Base-by-base conservation (phyloP, 352 stramenopile genomes). In the Globisporangium parvum region DNA sequence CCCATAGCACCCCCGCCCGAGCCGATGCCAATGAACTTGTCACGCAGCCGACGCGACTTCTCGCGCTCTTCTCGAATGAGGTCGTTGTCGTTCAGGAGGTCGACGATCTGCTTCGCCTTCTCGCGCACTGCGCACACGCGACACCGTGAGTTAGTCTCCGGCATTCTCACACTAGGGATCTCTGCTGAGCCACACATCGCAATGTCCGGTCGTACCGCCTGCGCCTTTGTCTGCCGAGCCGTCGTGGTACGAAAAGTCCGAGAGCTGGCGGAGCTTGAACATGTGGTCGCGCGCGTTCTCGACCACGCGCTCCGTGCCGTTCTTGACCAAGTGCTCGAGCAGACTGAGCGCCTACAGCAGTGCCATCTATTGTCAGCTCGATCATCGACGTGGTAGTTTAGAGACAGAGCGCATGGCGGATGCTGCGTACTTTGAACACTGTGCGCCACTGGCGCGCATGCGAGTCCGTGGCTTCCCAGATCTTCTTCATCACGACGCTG, bases 321-420 rank as follows among this genome's bases (percentile, higher is more conserved):
- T 99, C 75, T 99, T 99, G 58, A 99, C 80, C 42, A 99, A 75
- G 69, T 99, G 94, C 45, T 99, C 97, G 48, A 99, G 62, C 50
- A 99, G 71, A 52, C 87, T 98, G 23, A 96, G 60, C 28, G 82
- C 82, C 73, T 87, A 41, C 28, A 53, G 41, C 15, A 20, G 4
- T 53, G 23, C 4, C 11, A 17, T 8, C 20, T 37, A 31, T 20
- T 31, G 18, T 51, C 24, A 46, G 26, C 9, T 20, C 17, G 41
- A 21, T 48, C 10, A 48, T 37, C 3, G 12, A 41, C 15, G 21
- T 23, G 12, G 8, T 0, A 8, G 12, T 10, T 12, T 2, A 28
- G 42, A 48, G 5, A 48, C 17, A 23, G n/a, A 48, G 6, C 1
- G 3, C 18, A n/a, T 48, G n/a, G n/a, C n/a, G n/a, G n/a, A 2